A percentile compares a stretch with the other conserved stretches of the same genome.
These are phyloP conservation scores for Acer saccharum DNA, from an alignment of 345 rosid genomes.

Conservation along the genomic window DNA sequence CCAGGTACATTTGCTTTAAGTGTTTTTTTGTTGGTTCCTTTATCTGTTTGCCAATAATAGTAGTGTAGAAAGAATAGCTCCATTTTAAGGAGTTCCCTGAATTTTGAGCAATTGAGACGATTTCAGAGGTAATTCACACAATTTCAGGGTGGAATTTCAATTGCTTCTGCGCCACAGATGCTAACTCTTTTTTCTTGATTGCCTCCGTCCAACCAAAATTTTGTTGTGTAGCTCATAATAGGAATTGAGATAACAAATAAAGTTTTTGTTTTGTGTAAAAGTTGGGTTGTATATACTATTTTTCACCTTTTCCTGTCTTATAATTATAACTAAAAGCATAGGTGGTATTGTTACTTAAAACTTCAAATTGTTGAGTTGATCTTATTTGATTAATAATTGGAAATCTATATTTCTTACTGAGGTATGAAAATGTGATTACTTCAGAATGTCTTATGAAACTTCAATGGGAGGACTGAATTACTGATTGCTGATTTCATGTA, in stretches of 20 bases:
- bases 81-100: constrained; percentile 9
- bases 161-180: constrained; percentile 23
- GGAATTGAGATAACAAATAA: constrained; percentile 5
- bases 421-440: background rate
- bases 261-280: background rate
- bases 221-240: background rate
- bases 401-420: background rate
- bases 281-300: constrained; percentile 14
- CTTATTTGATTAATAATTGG: background rate
- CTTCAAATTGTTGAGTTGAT: constrained; percentile 1
- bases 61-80: constrained; percentile 21
- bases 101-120: constrained; percentile 15
- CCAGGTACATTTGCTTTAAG: constrained; percentile 67
- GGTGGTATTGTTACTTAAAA: background rate
- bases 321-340: background rate
- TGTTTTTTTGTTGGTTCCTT: constrained; percentile 20
- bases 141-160: constrained; percentile 17
- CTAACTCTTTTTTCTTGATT: constrained; percentile 13
- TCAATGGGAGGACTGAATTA: background rate
- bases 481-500: background rate
- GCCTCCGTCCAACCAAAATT: background rate
- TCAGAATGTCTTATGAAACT: background rate
- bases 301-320: constrained; percentile 3
- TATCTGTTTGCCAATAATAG: constrained; percentile 15
- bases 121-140: constrained; percentile 11